Conservation (phyloP, 2,329 filamentous ascomycete species). For the Phyllosticta paracitricarpa region DNA sequence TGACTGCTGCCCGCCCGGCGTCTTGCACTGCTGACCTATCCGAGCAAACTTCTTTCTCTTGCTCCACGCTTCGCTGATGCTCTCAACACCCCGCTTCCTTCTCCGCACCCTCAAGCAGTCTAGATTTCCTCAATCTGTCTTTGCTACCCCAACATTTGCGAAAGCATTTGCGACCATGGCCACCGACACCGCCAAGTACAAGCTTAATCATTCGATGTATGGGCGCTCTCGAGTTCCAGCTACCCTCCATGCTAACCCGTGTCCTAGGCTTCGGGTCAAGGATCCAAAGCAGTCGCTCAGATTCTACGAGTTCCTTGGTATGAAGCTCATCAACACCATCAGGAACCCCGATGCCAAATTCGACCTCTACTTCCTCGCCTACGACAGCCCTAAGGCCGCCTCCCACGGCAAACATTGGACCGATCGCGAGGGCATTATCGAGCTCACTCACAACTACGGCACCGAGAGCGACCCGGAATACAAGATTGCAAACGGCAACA, state of each 20-base stretch:
- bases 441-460: slow-evolving; percentile 77
- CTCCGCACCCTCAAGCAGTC: background rate
- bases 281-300: slow-evolving; percentile 76
- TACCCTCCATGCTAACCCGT: slow-evolving; percentile 1
- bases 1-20: background rate
- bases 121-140: slow-evolving; percentile 2
- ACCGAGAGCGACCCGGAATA: slow-evolving; percentile 77
- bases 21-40: background rate
- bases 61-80: background rate
- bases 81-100: background rate
- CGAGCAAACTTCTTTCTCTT: background rate
- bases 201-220: slow-evolving; percentile 53
- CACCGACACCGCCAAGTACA: slow-evolving; percentile 53
- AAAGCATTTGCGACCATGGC: slow-evolving; percentile 38
- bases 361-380: slow-evolving; percentile 90
- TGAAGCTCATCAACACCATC: slow-evolving; percentile 73
- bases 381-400: slow-evolving; percentile 65
- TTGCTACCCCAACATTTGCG: slow-evolving; percentile 8
- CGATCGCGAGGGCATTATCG: slow-evolving; percentile 81
- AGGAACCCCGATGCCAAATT: slow-evolving; percentile 82
- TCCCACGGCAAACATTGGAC: slow-evolving; percentile 65
- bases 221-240: slow-evolving; percentile 14
- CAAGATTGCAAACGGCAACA: slow-evolving; percentile 79
- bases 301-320: slow-evolving; percentile 88
- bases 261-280: slow-evolving; percentile 78